Evolutionary conservation across 2,329 filamentous ascomycete species (phyloP).

Genomic region (Neofusicoccum umdonicola): DNA sequence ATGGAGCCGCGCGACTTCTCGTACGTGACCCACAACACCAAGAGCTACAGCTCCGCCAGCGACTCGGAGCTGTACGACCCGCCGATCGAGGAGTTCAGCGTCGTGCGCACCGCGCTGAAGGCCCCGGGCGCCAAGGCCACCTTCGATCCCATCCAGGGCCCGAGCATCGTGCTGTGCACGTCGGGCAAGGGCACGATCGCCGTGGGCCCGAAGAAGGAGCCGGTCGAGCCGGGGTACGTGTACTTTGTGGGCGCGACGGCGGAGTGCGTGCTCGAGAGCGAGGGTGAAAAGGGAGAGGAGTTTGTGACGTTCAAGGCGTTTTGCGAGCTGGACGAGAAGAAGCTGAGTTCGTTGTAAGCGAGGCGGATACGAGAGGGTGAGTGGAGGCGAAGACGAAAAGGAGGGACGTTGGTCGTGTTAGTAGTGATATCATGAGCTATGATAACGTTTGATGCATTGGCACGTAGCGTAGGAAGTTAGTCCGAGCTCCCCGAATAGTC

Average conservation of each 20-base stretch:
- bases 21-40: conserved; percentile 77
- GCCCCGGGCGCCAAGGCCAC: conserved; percentile 73
- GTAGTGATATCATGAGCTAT: not conserved
- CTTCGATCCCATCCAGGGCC: conserved; percentile 82
- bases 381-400: too few relatives aligned
- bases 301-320: conserved; percentile 90
- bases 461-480: not conserved
- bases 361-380: not conserved
- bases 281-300: conserved; percentile 42
- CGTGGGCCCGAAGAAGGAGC: conserved; percentile 77
- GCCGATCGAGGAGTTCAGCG: conserved; percentile 93
- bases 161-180: conserved; percentile 91
- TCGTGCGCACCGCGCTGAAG: conserved; percentile 76
- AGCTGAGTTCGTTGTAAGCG: not conserved
- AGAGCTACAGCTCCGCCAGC: conserved; percentile 75
- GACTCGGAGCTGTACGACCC: conserved; percentile 80
- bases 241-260: conserved; percentile 79
- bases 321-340: conserved; percentile 68
- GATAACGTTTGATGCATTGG: not conserved
- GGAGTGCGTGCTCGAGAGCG: conserved; percentile 73
- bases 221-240: conserved; percentile 54
- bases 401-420: not conserved
- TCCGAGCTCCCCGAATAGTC: not conserved
- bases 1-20: conserved; percentile 84
- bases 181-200: conserved; percentile 77